Percentiles rank a stretch among this genome's conserved stretches.
These are phyloP conservation scores for Mucor racemosus DNA, from an alignment of 371 early-diverging fungal species.

Conservation along the genomic window DNA sequence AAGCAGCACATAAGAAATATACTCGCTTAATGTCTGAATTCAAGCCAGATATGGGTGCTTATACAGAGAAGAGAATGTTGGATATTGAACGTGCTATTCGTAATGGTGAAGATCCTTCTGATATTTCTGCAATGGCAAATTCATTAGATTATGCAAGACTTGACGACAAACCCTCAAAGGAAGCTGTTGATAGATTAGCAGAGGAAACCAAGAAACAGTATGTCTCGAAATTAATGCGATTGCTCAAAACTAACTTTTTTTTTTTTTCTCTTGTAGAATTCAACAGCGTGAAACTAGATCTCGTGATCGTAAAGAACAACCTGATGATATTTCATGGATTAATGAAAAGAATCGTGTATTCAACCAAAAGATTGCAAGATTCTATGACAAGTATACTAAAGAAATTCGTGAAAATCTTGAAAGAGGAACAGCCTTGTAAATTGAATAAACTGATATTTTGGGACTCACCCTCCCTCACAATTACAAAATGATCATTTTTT, in stretches of 20 bases:
- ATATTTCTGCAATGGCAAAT: slow-evolving; percentile 71
- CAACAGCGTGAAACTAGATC: slow-evolving; percentile 73
- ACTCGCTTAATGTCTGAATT: slow-evolving; percentile 74
- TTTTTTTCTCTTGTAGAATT: slow-evolving; percentile 45
- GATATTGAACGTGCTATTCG: slow-evolving; percentile 43
- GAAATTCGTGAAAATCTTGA: slow-evolving; percentile 91
- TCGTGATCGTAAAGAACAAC: slow-evolving; percentile 72
- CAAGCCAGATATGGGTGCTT: slow-evolving; percentile 82
- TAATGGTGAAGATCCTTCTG: slow-evolving; percentile 51
- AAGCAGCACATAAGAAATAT: slow-evolving; percentile 90
- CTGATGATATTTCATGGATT: slow-evolving; percentile 94
- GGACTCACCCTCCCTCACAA: background rate
- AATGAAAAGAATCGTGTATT: slow-evolving; percentile 95
- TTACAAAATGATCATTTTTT: no score
- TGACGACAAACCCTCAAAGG: slow-evolving; percentile 63
- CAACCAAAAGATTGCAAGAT: slow-evolving; percentile 92
- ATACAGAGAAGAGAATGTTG: slow-evolving; percentile 69
- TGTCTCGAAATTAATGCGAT: slow-evolving; percentile 9
- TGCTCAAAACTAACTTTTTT: slow-evolving; percentile 14
- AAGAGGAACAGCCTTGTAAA: slow-evolving; percentile 81
- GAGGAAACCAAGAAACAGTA: slow-evolving; percentile 81
- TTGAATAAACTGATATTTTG: background rate
- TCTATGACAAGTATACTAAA: slow-evolving; percentile 92
- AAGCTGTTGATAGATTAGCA: slow-evolving; percentile 78
- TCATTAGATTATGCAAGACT: slow-evolving; percentile 69